Evolutionary conservation across 208 protist species (phyloP).

Genomic region (Jaenimonas drosophilae): DNA sequence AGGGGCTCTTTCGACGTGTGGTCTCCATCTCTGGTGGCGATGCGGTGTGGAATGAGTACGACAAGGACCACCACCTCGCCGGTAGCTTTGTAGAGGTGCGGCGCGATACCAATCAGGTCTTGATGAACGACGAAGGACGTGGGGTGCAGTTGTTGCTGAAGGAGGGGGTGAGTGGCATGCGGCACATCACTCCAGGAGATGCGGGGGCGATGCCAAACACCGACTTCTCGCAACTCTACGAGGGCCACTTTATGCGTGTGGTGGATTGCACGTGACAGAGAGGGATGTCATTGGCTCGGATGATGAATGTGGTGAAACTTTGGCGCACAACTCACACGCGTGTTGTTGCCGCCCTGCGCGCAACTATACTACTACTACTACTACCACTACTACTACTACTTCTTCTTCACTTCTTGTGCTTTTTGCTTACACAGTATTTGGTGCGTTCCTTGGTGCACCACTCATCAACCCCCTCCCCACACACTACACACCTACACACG

Average conservation of each 20-base stretch:
- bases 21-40: background rate
- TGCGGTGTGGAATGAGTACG: constrained; percentile 41
- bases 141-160: constrained; percentile 48
- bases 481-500: too few species aligned
- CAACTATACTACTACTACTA: too few species aligned
- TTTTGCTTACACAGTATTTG: background rate
- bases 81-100: constrained; percentile 29
- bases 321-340: too few species aligned
- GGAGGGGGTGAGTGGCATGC: constrained; percentile 42
- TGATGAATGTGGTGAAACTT: background rate
- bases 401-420: too few species aligned
- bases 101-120: constrained; percentile 20
- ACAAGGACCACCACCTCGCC: constrained; percentile 13
- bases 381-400: too few species aligned
- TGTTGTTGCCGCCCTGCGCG: too few species aligned
- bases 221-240: constrained; percentile 58
- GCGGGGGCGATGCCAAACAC: too few species aligned
- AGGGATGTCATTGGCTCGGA: background rate
- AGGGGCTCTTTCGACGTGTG: constrained; percentile 45
- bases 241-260: constrained; percentile 38
- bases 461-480: too few species aligned
- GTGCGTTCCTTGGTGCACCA: too few species aligned
- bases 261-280: constrained; percentile 50
- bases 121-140: constrained; percentile 28
- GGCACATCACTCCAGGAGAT: too few species aligned